A percentile compares a stretch with the other conserved stretches of the same genome.
These are phyloP conservation scores for Cryptococcus maquisensis DNA, from an alignment of 1,284 basidiomycete species.

Conservation along the genomic window DNA sequence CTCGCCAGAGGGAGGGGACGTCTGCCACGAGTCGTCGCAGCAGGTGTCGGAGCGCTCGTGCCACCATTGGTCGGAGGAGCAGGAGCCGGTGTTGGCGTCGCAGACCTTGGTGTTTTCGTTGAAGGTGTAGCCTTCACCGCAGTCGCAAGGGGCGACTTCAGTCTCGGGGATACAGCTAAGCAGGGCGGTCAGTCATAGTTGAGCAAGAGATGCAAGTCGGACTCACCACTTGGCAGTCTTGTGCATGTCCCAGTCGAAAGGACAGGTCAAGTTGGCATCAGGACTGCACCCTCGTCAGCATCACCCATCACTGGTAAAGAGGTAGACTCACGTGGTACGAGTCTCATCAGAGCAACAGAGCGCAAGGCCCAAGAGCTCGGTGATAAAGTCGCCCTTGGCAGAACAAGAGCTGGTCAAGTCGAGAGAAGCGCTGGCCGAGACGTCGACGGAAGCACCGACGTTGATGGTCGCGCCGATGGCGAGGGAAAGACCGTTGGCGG, in stretches of 20 bases:
- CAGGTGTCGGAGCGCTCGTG: constrained; percentile 30
- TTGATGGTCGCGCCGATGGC: constrained; percentile 9
- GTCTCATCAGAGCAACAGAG: constrained; percentile 15
- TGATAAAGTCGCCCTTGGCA: constrained; percentile 14
- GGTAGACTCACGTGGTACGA: constrained; percentile 8
- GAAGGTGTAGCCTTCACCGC: constrained; percentile 34
- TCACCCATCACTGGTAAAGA: neutral
- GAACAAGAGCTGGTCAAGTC: constrained; percentile 13
- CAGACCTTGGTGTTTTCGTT: constrained; percentile 28
- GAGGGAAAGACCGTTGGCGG: constrained; percentile 2
- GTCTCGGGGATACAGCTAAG: constrained; percentile 27
- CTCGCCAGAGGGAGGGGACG: constrained; percentile 20
- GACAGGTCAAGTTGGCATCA: constrained; percentile 12
- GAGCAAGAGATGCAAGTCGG: too few relatives aligned
- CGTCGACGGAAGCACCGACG: constrained; percentile 13
- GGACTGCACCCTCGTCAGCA: constrained; percentile 2
- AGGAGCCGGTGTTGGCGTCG: constrained; percentile 19
- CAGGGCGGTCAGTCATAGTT: too few relatives aligned
- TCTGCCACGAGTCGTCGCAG: constrained; percentile 28
- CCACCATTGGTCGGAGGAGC: constrained; percentile 26
- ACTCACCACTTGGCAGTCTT: constrained; percentile 18
- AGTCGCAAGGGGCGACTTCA: constrained; percentile 34
- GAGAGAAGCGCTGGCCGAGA: constrained; percentile 6
- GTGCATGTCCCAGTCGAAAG: constrained; percentile 19
- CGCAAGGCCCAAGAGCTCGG: constrained; percentile 5